A percentile compares a stretch with the other conserved stretches of the same genome.
Conservation (phyloP, 306 rosid genomes). For the Morella rubra region DNA sequence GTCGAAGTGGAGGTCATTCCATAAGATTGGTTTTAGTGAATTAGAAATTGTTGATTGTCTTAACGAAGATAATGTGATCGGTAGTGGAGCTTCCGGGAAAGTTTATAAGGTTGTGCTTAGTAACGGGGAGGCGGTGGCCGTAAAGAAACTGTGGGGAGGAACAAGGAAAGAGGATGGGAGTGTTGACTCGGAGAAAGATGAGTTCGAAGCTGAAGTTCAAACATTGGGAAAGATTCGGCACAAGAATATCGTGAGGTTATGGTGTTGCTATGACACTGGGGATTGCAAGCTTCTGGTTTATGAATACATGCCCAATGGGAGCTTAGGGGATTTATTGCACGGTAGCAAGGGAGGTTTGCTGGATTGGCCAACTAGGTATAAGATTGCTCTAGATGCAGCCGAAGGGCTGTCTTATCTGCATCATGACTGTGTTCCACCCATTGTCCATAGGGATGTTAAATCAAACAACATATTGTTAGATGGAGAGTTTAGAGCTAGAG, state of each 20-base stretch:
- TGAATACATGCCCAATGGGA: conserved; percentile 88
- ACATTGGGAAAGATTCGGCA: conserved; percentile 79
- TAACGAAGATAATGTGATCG: conserved; percentile 63
- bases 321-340: conserved; percentile 65
- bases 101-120: conserved; percentile 69
- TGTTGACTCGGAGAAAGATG: conserved; percentile 44
- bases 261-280: conserved; percentile 70
- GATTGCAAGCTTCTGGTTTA: conserved; percentile 71
- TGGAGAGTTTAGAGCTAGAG: conserved; percentile 70
- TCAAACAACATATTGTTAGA: conserved; percentile 77
- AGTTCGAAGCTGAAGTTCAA: conserved; percentile 73
- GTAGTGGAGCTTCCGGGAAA: conserved; percentile 78
- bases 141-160: conserved; percentile 66
- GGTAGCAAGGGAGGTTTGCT: conserved; percentile 44
- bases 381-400: conserved; percentile 74
- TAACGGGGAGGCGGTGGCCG: conserved; percentile 68
- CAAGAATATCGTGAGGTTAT: conserved; percentile 72
- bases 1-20: conserved; percentile 75
- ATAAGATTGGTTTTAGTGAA: conserved; percentile 65
- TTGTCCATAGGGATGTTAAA: conserved; percentile 80
- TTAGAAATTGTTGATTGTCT: conserved; percentile 56
- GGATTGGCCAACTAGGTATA: conserved; percentile 71
- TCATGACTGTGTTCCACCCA: conserved; percentile 73
- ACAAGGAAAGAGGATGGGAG: conserved; percentile 29
- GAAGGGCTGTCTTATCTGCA: conserved; percentile 85